Conservation (phyloP, 345 rosid genomes). For the Dovyalis caffra region DNA sequence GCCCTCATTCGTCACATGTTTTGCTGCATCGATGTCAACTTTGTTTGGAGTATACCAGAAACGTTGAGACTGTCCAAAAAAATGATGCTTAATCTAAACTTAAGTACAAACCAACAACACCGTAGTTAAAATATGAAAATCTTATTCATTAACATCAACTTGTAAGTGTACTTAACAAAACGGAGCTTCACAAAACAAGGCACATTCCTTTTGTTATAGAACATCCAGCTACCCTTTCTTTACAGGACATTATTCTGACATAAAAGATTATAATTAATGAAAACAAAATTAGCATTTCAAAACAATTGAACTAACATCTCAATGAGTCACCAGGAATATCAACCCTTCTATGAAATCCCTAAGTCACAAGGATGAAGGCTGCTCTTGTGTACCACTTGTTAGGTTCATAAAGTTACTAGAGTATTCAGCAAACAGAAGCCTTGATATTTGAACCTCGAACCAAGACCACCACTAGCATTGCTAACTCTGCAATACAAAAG, state of each 20-base stretch:
- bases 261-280: constrained; percentile 24
- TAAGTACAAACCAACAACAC: neutral
- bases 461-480: neutral
- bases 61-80: neutral
- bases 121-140: neutral
- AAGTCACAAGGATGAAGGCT: constrained; percentile 24
- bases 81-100: constrained; percentile 1
- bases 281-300: constrained; percentile 34
- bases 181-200: constrained; percentile 21
- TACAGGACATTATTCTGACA: constrained; percentile 37
- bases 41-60: neutral
- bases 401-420: constrained; percentile 25
- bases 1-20: neutral
- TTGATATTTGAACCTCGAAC: neutral
- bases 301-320: constrained; percentile 29
- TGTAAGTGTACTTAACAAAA: constrained; percentile 8
- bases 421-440: constrained; percentile 25
- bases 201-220: constrained; percentile 25
- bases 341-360: constrained; percentile 26
- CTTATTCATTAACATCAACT: constrained; percentile 7
- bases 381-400: constrained; percentile 16
- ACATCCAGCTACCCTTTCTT: constrained; percentile 25
- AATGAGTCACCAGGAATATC: constrained; percentile 23
- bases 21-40: neutral
- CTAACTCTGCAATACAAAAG: constrained; percentile 39